A percentile compares a stretch with the other conserved stretches of the same genome.
Conservation (phyloP, 441 rosid species). For the Adansonia grandidieri region DNA sequence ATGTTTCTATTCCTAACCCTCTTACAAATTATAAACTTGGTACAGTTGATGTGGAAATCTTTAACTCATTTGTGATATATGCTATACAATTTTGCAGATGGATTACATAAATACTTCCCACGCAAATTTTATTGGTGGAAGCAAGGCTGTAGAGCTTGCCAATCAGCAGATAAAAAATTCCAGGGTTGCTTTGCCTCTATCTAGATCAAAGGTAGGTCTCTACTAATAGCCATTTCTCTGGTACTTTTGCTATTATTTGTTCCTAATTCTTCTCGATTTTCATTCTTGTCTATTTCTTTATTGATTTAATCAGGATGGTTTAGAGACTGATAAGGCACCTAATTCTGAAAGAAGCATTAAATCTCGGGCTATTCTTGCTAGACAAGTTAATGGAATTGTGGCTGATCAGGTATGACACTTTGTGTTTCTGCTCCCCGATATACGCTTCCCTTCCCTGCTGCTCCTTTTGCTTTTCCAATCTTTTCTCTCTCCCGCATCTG, state of each 20-base stretch:
- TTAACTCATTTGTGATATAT: conserved; percentile 3
- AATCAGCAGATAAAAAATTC: conserved; percentile 72
- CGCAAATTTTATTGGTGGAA: conserved; percentile 92
- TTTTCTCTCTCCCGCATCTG: background rate
- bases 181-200: conserved; percentile 51
- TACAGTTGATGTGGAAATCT: background rate
- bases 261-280: background rate
- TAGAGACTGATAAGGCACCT: conserved; percentile 73
- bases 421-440: conserved; percentile 22
- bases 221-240: background rate
- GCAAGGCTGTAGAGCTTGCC: conserved; percentile 85
- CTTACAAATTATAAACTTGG: background rate
- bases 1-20: background rate
- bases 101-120: conserved; percentile 94
- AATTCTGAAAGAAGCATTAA: conserved; percentile 65
- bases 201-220: conserved; percentile 61
- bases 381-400: conserved; percentile 76
- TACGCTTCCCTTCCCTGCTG: background rate
- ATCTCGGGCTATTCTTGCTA: conserved; percentile 70
- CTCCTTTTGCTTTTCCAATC: background rate
- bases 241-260: background rate
- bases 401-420: conserved; percentile 75
- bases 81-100: conserved; percentile 62
- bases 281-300: conserved; percentile 5
- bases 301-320: conserved; percentile 55